Conservation (phyloP, 768 basidiomycete species). For the Boletus barrowsii region DNA sequence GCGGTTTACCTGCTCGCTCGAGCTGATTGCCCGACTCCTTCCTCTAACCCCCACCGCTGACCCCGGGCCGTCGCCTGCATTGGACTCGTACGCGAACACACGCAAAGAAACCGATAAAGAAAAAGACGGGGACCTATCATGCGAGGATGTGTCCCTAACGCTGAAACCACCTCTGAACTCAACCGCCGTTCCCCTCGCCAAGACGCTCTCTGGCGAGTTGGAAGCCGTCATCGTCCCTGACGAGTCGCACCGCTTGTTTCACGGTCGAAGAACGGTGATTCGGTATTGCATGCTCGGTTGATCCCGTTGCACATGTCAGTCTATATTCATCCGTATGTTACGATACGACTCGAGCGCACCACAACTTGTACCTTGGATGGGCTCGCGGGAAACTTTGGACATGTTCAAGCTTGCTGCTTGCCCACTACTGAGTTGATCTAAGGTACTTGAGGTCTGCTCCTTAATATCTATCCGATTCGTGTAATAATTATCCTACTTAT, state of each 20-base stretch:
- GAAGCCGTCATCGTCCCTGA: constrained; percentile 53
- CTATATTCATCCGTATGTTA: no score
- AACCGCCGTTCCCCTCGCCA: constrained; percentile 23
- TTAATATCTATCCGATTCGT: no score
- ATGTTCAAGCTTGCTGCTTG: no score
- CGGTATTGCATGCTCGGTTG: constrained; percentile 47
- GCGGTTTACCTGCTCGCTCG: constrained; percentile 25
- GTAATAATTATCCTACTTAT: no score
- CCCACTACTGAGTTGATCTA: no score
- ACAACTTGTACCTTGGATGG: no score
- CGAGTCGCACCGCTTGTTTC: constrained; percentile 47
- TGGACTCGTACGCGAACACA: no score
- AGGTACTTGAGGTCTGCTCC: no score
- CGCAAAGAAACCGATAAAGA: neutral
- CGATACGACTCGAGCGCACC: no score
- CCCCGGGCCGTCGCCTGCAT: neutral
- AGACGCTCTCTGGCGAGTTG: constrained; percentile 52
- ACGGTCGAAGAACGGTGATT: constrained; percentile 54
- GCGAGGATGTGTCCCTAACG: neutral
- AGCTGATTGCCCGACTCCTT: constrained; percentile 16
- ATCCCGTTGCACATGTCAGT: neutral
- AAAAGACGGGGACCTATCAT: neutral
- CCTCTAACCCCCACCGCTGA: neutral
- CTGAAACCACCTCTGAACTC: neutral
- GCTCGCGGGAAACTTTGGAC: no score